Conservation (phyloP, 2,329 filamentous ascomycete genomes). For the Alternaria sp. region DNA sequence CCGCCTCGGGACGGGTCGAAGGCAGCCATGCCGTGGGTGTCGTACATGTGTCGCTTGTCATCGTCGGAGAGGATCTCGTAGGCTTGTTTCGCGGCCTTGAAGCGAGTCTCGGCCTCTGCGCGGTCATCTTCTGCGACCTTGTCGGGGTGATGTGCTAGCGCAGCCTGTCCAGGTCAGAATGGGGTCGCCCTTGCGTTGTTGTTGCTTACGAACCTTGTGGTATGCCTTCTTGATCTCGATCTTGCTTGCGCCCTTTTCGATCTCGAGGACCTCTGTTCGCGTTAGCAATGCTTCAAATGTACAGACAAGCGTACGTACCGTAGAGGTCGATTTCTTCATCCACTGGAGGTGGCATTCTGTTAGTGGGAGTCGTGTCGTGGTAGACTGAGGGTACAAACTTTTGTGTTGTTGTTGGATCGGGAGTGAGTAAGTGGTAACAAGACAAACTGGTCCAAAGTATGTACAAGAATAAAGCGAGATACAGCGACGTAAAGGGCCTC, state of each 20-base stretch:
- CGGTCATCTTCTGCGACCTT: slow-evolving; percentile 89
- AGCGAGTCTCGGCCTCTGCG: slow-evolving; percentile 84
- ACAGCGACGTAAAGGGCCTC: not conserved
- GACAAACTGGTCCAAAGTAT: not conserved
- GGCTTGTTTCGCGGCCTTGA: slow-evolving; percentile 91
- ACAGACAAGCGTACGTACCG: slow-evolving; percentile 41
- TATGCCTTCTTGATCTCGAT: slow-evolving; percentile 95
- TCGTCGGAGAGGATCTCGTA: slow-evolving; percentile 99
- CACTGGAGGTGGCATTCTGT: slow-evolving; percentile 26
- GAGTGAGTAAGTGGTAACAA: not conserved
- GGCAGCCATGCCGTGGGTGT: slow-evolving; percentile 92
- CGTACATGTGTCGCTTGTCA: slow-evolving; percentile 89
- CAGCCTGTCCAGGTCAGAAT: slow-evolving; percentile 64
- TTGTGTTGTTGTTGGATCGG: not conserved
- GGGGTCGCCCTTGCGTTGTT: not conserved
- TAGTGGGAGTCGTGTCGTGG: slow-evolving; percentile 10
- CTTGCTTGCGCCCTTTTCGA: slow-evolving; percentile 73
- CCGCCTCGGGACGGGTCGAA: slow-evolving; percentile 78
- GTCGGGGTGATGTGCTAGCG: slow-evolving; percentile 89
- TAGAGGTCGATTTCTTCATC: slow-evolving; percentile 66
- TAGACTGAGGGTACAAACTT: not conserved
- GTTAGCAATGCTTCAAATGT: slow-evolving; percentile 31
- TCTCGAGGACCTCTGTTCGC: slow-evolving; percentile 74
- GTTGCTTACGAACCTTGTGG: slow-evolving; percentile 72
- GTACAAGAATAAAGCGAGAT: slow-evolving; percentile 9